A percentile compares a stretch with the other conserved stretches of the same genome.
phyloP scores from a whole-genome alignment of 306 rosid species.

The Hylodesmum podocarpum region DNA sequence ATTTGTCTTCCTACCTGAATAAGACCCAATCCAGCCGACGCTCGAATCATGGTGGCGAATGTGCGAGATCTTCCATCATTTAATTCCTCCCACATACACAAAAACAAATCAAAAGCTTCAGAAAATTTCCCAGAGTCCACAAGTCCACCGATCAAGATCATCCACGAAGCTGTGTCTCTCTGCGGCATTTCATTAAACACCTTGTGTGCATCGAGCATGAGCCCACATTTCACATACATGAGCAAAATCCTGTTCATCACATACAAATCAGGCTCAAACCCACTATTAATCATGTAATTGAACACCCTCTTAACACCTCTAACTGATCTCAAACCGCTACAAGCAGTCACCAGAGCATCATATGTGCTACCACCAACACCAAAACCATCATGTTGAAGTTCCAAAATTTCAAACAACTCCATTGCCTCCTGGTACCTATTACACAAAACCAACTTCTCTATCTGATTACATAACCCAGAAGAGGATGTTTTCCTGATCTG shows the following conservation, averaged over 20 bases:
- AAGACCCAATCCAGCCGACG: slow-evolving; percentile 64
- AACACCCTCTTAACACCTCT: slow-evolving; percentile 73
- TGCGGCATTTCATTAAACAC: slow-evolving; percentile 67
- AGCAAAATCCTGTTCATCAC: slow-evolving; percentile 71
- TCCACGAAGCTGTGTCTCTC: slow-evolving; percentile 62
- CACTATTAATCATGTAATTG: slow-evolving; percentile 47
- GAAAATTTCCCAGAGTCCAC: slow-evolving; percentile 64
- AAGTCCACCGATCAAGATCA: slow-evolving; percentile 57
- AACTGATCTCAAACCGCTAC: slow-evolving; percentile 63
- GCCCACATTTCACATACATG: slow-evolving; percentile 72
- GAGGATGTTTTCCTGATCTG: slow-evolving; percentile 40
- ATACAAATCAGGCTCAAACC: slow-evolving; percentile 66
- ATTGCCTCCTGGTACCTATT: slow-evolving; percentile 60
- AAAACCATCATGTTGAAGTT: slow-evolving; percentile 47
- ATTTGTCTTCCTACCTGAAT: slow-evolving; percentile 62
- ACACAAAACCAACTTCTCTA: slow-evolving; percentile 68
- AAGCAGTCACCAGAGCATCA: slow-evolving; percentile 73
- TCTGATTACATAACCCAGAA: slow-evolving; percentile 59
- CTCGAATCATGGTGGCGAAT: slow-evolving; percentile 65
- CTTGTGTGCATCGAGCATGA: slow-evolving; percentile 69
- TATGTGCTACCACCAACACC: slow-evolving; percentile 54
- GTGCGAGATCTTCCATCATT: slow-evolving; percentile 56
- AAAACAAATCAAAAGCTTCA: slow-evolving; percentile 62
- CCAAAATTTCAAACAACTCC: slow-evolving; percentile 84
- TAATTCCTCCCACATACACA: slow-evolving; percentile 65